Evolutionary conservation across 2,329 filamentous ascomycete genomes (phyloP).

Genomic region (Pseudogymnoascus sp.): DNA sequence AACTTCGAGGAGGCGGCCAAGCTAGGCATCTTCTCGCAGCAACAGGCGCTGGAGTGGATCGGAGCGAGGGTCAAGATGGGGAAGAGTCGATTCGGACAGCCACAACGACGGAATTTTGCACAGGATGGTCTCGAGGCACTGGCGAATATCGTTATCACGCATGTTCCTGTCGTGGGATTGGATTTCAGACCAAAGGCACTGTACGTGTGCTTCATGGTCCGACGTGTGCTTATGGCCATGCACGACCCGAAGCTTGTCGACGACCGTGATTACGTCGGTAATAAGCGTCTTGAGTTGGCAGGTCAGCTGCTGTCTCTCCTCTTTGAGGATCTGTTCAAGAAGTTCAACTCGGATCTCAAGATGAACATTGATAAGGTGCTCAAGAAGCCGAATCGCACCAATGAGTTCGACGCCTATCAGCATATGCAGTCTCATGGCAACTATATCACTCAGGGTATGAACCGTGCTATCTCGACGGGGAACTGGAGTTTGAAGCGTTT

Average conservation of each 20-base stretch:
- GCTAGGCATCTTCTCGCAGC: slow-evolving; percentile 79
- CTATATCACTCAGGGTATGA: slow-evolving; percentile 86
- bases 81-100: slow-evolving; percentile 41
- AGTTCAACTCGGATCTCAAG: slow-evolving; percentile 82
- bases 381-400: slow-evolving; percentile 84
- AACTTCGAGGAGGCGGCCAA: slow-evolving; percentile 92
- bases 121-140: slow-evolving; percentile 91
- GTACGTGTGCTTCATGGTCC: slow-evolving; percentile 94
- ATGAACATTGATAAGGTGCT: slow-evolving; percentile 90
- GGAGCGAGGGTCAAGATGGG: slow-evolving; percentile 84
- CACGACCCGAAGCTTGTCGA: slow-evolving; percentile 85
- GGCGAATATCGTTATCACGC: slow-evolving; percentile 86
- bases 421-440: slow-evolving; percentile 79
- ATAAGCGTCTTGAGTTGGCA: slow-evolving; percentile 90
- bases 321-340: slow-evolving; percentile 97
- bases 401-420: slow-evolving; percentile 77
- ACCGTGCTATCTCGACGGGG: slow-evolving; percentile 90
- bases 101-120: slow-evolving; percentile 66
- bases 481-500: slow-evolving; percentile 99
- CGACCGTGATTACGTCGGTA: slow-evolving; percentile 95
- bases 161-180: slow-evolving; percentile 82
- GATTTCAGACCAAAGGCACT: slow-evolving; percentile 97
- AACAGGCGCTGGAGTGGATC: slow-evolving; percentile 90
- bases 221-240: slow-evolving; percentile 89
- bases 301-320: slow-evolving; percentile 88